phyloP scores from a whole-genome alignment of 1,139 yeast genomes.

The Saccharomycopsis crataegensis region DNA sequence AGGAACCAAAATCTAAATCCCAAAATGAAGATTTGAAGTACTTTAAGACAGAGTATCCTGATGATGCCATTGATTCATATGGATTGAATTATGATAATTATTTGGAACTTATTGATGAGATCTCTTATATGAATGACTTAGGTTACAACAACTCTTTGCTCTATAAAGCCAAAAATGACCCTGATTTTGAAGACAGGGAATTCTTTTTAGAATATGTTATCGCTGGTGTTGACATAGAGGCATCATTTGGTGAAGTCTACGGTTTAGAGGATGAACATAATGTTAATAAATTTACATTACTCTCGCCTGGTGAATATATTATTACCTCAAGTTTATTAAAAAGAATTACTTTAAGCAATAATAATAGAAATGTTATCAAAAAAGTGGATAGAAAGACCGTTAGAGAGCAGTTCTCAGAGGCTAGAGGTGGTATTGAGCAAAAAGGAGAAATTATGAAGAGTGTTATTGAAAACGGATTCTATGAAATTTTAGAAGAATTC shows the following conservation, averaged over 20 bases:
- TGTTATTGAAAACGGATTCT: constrained; percentile 29
- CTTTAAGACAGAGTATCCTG: constrained; percentile 15
- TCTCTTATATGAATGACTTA: constrained; percentile 16
- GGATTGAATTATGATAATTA: constrained; percentile 11
- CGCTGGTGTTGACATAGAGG: constrained; percentile 14
- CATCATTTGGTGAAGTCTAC: constrained; percentile 2
- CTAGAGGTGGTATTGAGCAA: constrained; percentile 31
- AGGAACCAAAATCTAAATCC: not conserved
- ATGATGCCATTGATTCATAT: constrained; percentile 3
- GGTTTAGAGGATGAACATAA: not conserved
- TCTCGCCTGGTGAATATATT: constrained; percentile 12
- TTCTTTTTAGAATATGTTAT: constrained; percentile 13
- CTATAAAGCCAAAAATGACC: constrained; percentile 8
- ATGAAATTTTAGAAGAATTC: constrained; percentile 31
- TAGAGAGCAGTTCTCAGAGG: constrained; percentile 37
- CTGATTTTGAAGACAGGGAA: constrained; percentile 8
- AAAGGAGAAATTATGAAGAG: constrained; percentile 34
- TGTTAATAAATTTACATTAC: constrained; percentile 1
- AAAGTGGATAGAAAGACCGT: constrained; percentile 51
- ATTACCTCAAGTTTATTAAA: constrained; percentile 7
- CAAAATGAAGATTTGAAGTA: constrained; percentile 3
- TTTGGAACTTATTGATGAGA: constrained; percentile 11
- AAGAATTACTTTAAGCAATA: constrained; percentile 9
- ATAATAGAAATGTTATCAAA: constrained; percentile 28
- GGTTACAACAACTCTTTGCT: constrained; percentile 13